Evolutionary conservation across 2,329 filamentous ascomycete genomes (phyloP), one percentile per base, ranked within the genome.

Genomic region (Arthrobotrys conoides): DNA sequence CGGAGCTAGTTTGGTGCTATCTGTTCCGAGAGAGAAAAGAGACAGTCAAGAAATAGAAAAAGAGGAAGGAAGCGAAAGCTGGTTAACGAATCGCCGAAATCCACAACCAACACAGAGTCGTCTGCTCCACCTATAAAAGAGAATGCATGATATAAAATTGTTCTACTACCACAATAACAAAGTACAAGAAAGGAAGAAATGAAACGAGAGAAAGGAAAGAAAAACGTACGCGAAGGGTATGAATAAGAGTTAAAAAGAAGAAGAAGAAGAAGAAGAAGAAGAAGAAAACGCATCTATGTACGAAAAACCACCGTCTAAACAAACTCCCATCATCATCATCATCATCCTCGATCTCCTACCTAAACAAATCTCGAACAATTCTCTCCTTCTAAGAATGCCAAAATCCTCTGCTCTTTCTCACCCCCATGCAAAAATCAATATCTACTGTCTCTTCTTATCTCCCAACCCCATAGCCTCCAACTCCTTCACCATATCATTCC

Each of bases 401-500:
- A 53, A 51, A 38, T 18, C 24, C n/a, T 18, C 24, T 10, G 22
- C 33, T 14, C 27, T 20, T 36, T 22, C 36, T 16, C 27, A 24
- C 69, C 27, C 27, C 27, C n/a, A 33, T 41, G 20, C 20, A n/a
- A 51, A 24, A 51, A 51, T 24, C 5, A 20, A 49, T n/a, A n/a
- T 24, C 76, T 67, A 81, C 48, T 66, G 70, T 44, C 59, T 79
- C 63, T 80, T 80, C 53, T 53, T 51, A 64, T 80, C 73, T 14
- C 68, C 75, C 63, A 78, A 18, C 46, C 75, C 75, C 75, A 82
- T 80, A 12, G 27, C 59, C 69, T 79, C 80, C 64, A 91, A 85
- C 82, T 91, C 91, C 80, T 88, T 87, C 80, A 94, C 87, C 93
- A 97, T 97, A 65, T 90, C 84, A 20, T 93, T 91, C 71, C 91